Evolutionary conservation across 768 basidiomycete genomes (phyloP).

Genomic region (Roridomyces roridus): DNA sequence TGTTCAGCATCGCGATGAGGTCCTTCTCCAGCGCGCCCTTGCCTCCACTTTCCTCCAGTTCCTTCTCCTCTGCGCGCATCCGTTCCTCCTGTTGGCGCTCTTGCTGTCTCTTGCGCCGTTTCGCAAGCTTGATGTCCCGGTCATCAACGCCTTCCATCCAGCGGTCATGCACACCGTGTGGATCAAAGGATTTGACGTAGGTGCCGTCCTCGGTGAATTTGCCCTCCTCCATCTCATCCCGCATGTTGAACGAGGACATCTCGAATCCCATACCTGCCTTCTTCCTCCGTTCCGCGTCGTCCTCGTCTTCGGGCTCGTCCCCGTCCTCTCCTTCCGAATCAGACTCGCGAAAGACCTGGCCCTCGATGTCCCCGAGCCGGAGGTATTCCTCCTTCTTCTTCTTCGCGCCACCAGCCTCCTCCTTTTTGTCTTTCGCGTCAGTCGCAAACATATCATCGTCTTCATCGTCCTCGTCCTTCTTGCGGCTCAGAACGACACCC

Average conservation of each 20-base stretch:
- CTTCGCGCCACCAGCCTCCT: slow-evolving; percentile 48
- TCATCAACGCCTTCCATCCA: slow-evolving; percentile 96
- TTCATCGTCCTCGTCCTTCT: slow-evolving; percentile 61
- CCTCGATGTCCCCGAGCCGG: slow-evolving; percentile 93
- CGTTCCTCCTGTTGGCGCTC: slow-evolving; percentile 76
- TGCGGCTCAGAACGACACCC: slow-evolving; percentile 86
- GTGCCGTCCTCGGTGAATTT: slow-evolving; percentile 94
- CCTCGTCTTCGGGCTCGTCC: slow-evolving; percentile 73
- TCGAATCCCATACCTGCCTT: slow-evolving; percentile 94
- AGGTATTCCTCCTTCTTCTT: slow-evolving; percentile 78
- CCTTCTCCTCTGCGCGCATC: slow-evolving; percentile 74
- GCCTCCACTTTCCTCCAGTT: slow-evolving; percentile 71
- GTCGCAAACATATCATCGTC: slow-evolving; percentile 85
- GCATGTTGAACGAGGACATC: slow-evolving; percentile 97
- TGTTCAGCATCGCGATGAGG: slow-evolving; percentile 77
- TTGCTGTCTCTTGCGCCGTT: slow-evolving; percentile 74
- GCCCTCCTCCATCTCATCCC: slow-evolving; percentile 98
- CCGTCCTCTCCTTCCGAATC: slow-evolving; percentile 50
- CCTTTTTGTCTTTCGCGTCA: slow-evolving; percentile 62
- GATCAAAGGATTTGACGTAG: slow-evolving; percentile 86
- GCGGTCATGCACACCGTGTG: slow-evolving; percentile 88
- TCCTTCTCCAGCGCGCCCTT: slow-evolving; percentile 67
- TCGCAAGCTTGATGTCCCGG: slow-evolving; percentile 82
- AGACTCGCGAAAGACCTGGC: slow-evolving; percentile 83
- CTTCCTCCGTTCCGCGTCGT: slow-evolving; percentile 75